Base-by-base conservation (phyloP, 2,329 filamentous ascomycete genomes). In the Clarireedia homoeocarpa region DNA sequence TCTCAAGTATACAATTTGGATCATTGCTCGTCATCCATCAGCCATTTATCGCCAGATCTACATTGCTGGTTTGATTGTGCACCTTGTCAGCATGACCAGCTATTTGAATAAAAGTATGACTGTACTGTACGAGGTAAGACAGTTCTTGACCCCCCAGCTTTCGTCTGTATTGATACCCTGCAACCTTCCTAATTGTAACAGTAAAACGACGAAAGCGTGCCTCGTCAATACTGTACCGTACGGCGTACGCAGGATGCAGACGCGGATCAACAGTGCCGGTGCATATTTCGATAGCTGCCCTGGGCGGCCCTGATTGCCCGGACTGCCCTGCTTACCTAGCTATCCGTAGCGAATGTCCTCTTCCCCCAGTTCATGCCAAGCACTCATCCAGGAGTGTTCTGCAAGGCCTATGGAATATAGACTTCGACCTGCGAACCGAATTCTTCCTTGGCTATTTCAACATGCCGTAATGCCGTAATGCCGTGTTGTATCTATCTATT, bases 161-260 rank as follows among this genome's bases (percentile, higher is more conserved):
- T 44, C 17, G 12, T 44, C 10, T 44, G 10, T 44, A 9, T 12
- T 42, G 15, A 20, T 42, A 42, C 20, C 40, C 40, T 44, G 15
- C 17, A 20, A 42, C 52, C 52, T 54, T 54, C 52, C 52, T 42
- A 54, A 52, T 54, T n/a, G 26, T 20, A 49, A 26, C 45, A 49
- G 49, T 49, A 14, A 49, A 49, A 54, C 52, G 6, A 39, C 38
- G 5, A 48, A 24, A 53, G 42, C 30, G 51, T 53, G n/a, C 51
- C 51, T 53, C 27, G 27, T 30, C 30, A 34, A 34, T 34, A 34
- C 30, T 34, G 30, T 34, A 34, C 30, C 30, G 30, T 34, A 34
- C 7, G 30, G 9, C 30, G 30, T 34, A 34, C 7, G 30, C 30
- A 34, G 30, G 30, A 45, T 50, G 46, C 47, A 55, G 26, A 48